These are phyloP conservation scores for Carex cristatella DNA, from an alignment of 176 grass and related monocot species.

Conservation along the genomic window DNA sequence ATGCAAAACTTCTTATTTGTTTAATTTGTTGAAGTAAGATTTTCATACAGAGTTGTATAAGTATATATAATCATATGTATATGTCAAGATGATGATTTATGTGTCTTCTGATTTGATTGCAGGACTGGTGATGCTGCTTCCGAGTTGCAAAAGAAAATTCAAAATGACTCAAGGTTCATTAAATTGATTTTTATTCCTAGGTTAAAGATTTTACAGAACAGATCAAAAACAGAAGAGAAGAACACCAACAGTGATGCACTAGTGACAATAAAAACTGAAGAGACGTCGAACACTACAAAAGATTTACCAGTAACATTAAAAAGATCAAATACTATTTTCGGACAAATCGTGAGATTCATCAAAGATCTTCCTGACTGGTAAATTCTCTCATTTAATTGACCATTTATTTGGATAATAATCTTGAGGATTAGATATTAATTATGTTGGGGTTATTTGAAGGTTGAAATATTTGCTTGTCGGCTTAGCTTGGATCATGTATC, in stretches of 20 bases:
- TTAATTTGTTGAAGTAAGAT: background rate
- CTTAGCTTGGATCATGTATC: background rate
- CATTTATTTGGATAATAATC: background rate
- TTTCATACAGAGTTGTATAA: background rate
- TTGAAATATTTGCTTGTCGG: slow-evolving; percentile 9
- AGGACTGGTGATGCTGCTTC: slow-evolving; percentile 3
- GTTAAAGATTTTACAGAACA: background rate
- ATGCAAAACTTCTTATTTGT: background rate
- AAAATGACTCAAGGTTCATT: background rate
- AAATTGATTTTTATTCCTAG: background rate
- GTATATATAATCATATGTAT: background rate
- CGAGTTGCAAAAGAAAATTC: background rate
- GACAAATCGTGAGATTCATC: background rate
- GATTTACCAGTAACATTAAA: background rate
- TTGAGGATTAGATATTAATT: background rate
- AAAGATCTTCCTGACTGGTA: slow-evolving; percentile 5
- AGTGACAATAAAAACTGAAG: background rate
- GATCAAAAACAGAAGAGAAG: background rate
- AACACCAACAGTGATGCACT: background rate
- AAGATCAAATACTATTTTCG: background rate
- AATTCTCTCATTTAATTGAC: background rate
- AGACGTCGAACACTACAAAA: background rate
- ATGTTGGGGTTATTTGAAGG: background rate
- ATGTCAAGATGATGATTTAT: background rate
- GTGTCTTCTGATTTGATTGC: background rate